Evolutionary conservation across 2,329 filamentous ascomycete genomes (phyloP).

Genomic region (Cladophialophora bantiana): DNA sequence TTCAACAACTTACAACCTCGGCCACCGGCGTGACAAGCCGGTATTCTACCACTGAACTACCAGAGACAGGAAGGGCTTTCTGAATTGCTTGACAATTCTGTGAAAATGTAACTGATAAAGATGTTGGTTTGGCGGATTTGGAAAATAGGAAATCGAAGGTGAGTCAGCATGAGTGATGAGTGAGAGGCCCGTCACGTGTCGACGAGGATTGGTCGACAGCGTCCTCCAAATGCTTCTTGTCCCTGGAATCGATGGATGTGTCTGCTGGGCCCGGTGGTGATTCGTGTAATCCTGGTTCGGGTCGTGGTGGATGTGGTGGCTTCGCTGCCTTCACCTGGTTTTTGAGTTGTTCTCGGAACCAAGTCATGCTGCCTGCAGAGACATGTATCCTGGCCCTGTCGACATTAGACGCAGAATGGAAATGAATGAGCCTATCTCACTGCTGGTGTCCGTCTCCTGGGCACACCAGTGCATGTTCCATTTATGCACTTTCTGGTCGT

Average conservation of each 20-base stretch:
- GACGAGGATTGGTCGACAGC: background rate
- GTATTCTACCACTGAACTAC: conserved; percentile 34
- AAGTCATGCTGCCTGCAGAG: too few species aligned
- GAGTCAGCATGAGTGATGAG: conserved; percentile 24
- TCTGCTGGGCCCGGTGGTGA: background rate
- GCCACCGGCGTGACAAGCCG: conserved; percentile 29
- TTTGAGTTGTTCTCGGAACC: background rate
- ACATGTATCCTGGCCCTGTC: background rate
- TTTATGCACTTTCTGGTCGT: background rate
- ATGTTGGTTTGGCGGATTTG: background rate
- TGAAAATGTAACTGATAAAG: conserved; percentile 10
- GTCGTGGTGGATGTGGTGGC: background rate
- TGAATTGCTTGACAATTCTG: conserved; percentile 13
- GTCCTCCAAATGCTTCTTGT: background rate
- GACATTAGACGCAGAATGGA: background rate
- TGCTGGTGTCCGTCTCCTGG: too few species aligned
- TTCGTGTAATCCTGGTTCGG: background rate
- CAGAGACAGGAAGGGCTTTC: conserved; percentile 19
- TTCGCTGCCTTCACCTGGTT: background rate
- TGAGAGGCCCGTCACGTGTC: background rate
- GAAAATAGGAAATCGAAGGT: conserved; percentile 9
- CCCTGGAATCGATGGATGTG: background rate
- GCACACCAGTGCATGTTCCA: background rate
- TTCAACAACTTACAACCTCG: conserved; percentile 20
- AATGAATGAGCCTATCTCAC: background rate